Evolutionary conservation across 768 basidiomycete genomes (phyloP).

Genomic region (Hygrocybe punicea): DNA sequence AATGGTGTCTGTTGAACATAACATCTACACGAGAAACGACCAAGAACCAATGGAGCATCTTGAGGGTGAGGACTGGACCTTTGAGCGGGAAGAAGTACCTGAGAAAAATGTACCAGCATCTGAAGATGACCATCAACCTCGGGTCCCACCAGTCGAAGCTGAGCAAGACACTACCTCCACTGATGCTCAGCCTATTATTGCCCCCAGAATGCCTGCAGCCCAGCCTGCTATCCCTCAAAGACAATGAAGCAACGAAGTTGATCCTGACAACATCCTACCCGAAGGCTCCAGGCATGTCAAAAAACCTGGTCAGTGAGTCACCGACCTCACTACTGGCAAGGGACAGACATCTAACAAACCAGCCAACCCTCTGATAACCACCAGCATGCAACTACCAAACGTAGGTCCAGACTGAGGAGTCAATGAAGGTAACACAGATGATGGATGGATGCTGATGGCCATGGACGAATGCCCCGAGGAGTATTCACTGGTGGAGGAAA

Average conservation of each 20-base stretch:
- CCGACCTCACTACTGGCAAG: neutral
- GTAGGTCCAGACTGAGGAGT: neutral
- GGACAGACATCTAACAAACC: neutral
- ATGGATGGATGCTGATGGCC: too few relatives aligned
- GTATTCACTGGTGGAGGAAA: slow-evolving; percentile 22
- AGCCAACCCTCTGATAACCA: slow-evolving; percentile 5
- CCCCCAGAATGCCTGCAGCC: neutral
- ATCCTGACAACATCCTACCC: too few relatives aligned
- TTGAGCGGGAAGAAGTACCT: too few relatives aligned
- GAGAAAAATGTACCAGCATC: too few relatives aligned
- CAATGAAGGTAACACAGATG: slow-evolving; percentile 11
- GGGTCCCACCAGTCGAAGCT: slow-evolving; percentile 6
- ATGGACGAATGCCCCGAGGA: slow-evolving; percentile 19
- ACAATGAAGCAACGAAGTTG: too few relatives aligned
- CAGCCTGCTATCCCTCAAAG: neutral
- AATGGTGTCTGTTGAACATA: slow-evolving; percentile 29
- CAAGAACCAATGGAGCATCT: slow-evolving; percentile 14
- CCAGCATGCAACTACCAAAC: slow-evolving; percentile 11
- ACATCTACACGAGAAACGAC: slow-evolving; percentile 23
- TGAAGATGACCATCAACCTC: too few relatives aligned
- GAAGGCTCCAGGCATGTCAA: neutral
- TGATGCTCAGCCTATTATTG: neutral
- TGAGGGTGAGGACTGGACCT: slow-evolving; percentile 26
- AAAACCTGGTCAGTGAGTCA: neutral
- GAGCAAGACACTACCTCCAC: neutral